Percentiles rank a stretch among this genome's conserved stretches.
These are phyloP conservation scores for Acephala macrosclerotiorum DNA, from an alignment of 2,329 filamentous ascomycete genomes.

Conservation along the genomic window DNA sequence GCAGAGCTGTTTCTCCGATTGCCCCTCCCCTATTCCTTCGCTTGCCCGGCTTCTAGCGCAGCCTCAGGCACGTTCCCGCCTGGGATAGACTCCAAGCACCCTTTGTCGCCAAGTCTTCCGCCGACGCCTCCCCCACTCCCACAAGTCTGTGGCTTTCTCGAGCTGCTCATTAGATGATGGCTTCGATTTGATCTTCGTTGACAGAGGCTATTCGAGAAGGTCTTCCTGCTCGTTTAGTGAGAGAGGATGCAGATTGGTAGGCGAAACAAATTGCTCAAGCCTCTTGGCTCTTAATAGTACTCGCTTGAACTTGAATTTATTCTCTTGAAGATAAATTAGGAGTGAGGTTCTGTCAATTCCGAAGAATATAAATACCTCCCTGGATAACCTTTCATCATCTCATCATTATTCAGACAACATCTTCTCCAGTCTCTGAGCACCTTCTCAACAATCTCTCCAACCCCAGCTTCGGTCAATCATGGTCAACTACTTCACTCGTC, in stretches of 20 bases:
- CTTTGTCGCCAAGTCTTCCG: slow-evolving; percentile 25
- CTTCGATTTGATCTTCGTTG: slow-evolving; percentile 19
- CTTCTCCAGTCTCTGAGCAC: slow-evolving; percentile 12
- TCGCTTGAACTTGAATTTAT: not conserved
- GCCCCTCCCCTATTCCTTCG: slow-evolving; percentile 13
- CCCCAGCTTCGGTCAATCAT: slow-evolving; percentile 24
- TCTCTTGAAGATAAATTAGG: too few species aligned
- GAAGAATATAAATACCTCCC: slow-evolving; percentile 1
- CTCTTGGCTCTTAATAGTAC: slow-evolving; percentile 8
- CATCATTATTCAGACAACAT: slow-evolving; percentile 14
- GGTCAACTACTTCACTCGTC: slow-evolving; percentile 37
- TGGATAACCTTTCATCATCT: not conserved
- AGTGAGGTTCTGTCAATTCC: not conserved
- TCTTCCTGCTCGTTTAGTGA: slow-evolving; percentile 16
- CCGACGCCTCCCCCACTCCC: slow-evolving; percentile 12
- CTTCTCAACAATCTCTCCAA: slow-evolving; percentile 14
- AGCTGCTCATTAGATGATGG: slow-evolving; percentile 28
- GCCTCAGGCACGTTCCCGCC: not conserved
- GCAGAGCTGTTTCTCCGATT: slow-evolving; percentile 18
- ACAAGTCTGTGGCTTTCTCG: slow-evolving; percentile 18
- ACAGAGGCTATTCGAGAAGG: slow-evolving; percentile 32
- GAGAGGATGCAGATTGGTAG: slow-evolving; percentile 18
- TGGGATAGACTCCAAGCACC: slow-evolving; percentile 2
- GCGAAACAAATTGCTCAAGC: slow-evolving; percentile 11
- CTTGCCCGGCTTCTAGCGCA: slow-evolving; percentile 22